A percentile compares a stretch with the other conserved stretches of the same genome.
These are phyloP conservation scores for Puccinia horiana DNA, from an alignment of 1,284 basidiomycete species.

Conservation along the genomic window DNA sequence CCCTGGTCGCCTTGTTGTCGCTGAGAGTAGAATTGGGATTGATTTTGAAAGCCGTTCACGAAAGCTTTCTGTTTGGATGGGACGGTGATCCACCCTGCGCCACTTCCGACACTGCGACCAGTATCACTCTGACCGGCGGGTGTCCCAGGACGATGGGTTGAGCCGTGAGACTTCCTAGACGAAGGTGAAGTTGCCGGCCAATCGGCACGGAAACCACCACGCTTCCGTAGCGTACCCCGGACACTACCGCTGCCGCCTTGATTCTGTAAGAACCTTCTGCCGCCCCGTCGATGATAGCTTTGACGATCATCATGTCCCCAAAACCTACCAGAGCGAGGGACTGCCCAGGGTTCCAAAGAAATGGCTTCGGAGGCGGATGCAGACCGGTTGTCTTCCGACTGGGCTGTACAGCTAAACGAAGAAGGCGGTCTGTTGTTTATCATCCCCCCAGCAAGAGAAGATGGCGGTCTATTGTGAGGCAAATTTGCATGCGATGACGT, in stretches of 20 bases:
- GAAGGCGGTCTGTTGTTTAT: constrained; percentile 13
- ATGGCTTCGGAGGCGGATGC: constrained; percentile 1
- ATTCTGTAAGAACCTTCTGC: constrained; percentile 2
- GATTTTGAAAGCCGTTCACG: constrained; percentile 17
- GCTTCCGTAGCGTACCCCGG: background rate
- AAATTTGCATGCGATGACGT: constrained; percentile 9
- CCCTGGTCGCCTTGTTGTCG: background rate
- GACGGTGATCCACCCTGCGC: constrained; percentile 43
- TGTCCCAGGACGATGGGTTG: constrained; percentile 21
- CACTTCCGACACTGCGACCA: constrained; percentile 27
- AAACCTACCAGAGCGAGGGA: constrained; percentile 40
- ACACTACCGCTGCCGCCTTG: background rate
- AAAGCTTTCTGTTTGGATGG: constrained; percentile 31
- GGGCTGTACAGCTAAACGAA: background rate
- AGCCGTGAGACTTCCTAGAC: background rate
- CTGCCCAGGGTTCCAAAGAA: constrained; percentile 32
- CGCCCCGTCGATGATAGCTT: constrained; percentile 23
- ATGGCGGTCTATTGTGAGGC: constrained; percentile 16
- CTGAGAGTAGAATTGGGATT: background rate
- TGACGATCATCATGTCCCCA: constrained; percentile 46
- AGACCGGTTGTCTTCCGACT: constrained; percentile 25
- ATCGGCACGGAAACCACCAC: constrained; percentile 34
- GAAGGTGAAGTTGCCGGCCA: constrained; percentile 16
- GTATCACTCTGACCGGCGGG: constrained; percentile 41
- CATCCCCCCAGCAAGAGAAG: constrained; percentile 1